A percentile compares a stretch with the other conserved stretches of the same genome.
Conservation (phyloP, 2,329 filamentous ascomycete genomes). For the Exserohilum rostratum region DNA sequence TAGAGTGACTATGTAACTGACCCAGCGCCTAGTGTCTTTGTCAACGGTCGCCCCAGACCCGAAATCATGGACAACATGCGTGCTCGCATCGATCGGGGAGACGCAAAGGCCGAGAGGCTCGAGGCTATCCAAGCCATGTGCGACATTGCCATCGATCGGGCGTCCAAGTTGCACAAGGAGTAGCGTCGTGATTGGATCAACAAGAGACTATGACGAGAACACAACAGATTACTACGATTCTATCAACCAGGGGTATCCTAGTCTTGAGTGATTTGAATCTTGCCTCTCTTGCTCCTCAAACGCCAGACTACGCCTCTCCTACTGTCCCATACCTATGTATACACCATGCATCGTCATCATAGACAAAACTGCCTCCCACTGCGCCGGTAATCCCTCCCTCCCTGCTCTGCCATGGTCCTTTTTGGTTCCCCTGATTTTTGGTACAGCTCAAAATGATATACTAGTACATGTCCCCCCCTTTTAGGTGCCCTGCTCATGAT, state of each 20-base stretch:
- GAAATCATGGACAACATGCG: constrained; percentile 85
- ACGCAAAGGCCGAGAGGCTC: constrained; percentile 70
- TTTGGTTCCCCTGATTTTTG: background rate
- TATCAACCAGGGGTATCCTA: too few relatives aligned
- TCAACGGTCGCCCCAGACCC: constrained; percentile 76
- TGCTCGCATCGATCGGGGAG: constrained; percentile 69
- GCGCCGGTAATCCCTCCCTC: background rate
- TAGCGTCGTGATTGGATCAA: background rate
- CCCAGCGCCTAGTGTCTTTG: constrained; percentile 72
- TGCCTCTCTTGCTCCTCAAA: background rate
- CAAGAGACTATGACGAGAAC: background rate
- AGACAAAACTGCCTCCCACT: background rate
- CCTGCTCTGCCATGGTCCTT: background rate
- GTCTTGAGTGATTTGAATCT: too few relatives aligned
- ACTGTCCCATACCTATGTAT: background rate
- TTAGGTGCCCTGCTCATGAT: too few relatives aligned
- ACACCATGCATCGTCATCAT: background rate
- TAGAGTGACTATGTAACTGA: background rate
- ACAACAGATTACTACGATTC: background rate
- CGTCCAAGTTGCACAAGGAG: constrained; percentile 58
- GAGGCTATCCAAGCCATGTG: constrained; percentile 88
- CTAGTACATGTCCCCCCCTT: too few relatives aligned
- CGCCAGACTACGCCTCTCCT: background rate
- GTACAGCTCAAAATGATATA: background rate
- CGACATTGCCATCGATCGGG: constrained; percentile 83